Base-by-base conservation (phyloP, 1,139 yeast species). In the Suhomyces guaymorum region DNA sequence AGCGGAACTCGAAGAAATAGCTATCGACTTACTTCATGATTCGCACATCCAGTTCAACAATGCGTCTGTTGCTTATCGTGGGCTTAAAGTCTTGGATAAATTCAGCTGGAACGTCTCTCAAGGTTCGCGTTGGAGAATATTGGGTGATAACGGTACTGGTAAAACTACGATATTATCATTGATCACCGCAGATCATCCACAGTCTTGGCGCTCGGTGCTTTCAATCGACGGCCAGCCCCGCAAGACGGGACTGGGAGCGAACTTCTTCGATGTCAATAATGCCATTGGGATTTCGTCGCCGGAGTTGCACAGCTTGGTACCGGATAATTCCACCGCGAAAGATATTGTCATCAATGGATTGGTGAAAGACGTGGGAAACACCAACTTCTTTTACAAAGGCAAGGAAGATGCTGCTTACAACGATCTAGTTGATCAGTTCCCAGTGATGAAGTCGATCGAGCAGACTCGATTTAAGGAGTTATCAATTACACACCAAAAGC, bases 131-230 rank as follows among this genome's bases (percentile, higher is more conserved):
- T 89, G 97, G 96, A 90, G 94, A 54, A 71, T 92, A 24, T 67
- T 83, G 37, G 98, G 98, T 5, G 78, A 81, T 43, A 92, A 92
- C 49, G 98, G 98, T 1, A 73, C 95, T 0, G 98, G 98, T 1
- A 92, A 92, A 54, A 85, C 96, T 4, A 92, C 98, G 0, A 61
- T 92, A 13, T 61, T 92, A 12, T 80, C 97, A 2, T 59, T 92
- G 26, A 70, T 92, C 23, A 88, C 96, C 0, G 92, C 96, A 2
- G 98, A 92, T 51, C 98, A 92, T 54, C 98, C 98, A 0, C 96
- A 92, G 57, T 82, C 96, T 1, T 92, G 97, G 97, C 81, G 79
- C 48, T 73, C 80, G 4, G 78, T 75, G 17, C 71, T 92, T 26
- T 59, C 70, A 13, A 73, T 89, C 38, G 66, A 83, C 50, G 94